Base-by-base conservation (phyloP, 2,329 filamentous ascomycete genomes). In the Mollisia scopiformis region DNA sequence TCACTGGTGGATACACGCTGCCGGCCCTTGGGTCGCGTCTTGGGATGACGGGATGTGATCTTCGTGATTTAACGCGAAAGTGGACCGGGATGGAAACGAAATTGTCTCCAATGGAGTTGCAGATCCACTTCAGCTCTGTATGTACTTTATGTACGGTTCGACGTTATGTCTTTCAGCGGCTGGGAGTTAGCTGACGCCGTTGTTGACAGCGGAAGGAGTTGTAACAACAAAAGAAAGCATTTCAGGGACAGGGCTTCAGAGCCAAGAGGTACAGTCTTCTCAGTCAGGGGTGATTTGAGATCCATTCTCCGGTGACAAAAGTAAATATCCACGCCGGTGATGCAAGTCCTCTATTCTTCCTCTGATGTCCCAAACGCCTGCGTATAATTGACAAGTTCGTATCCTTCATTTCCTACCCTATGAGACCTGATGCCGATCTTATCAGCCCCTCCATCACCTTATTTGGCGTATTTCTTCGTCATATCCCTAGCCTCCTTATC, bases 401-500 rank as follows among this genome's bases (percentile, higher is more conserved):
- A 21, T 43, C n/a, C n/a, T 43, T 19, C 21, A 6, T 43, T 21
- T 43, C n/a, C n/a, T 47, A 21, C n/a, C 23, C 43, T n/a, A 28
- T 2, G 3, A 21, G 13, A 11, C 28, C 23, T 27, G 21, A 10
- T 27, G n/a, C 33, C 11, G n/a, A 6, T 21, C n/a, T 19, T 43
- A 6, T 6, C 2, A 21, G n/a, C n/a, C 39, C 39, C n/a, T 7
- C 3, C 3, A 25, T 13, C 8, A 47, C 30, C 27, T 51, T 57
- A 61, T 27, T 59, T 72, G 76, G 88, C 88, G 76, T 89, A 88
- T 71, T 85, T 85, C 76, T 84, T 85, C 57, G 86, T 85, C 84
- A 87, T 90, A 41, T 89, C 85, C 75, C 80, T 84, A 7, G 87
- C 89, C 62, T 82, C 83, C 78, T 88, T 88, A 57, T 89, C 83